Evolutionary conservation across 495 filamentous ascomycete species (phyloP).

Genomic region (Jackrogersella minutella): DNA sequence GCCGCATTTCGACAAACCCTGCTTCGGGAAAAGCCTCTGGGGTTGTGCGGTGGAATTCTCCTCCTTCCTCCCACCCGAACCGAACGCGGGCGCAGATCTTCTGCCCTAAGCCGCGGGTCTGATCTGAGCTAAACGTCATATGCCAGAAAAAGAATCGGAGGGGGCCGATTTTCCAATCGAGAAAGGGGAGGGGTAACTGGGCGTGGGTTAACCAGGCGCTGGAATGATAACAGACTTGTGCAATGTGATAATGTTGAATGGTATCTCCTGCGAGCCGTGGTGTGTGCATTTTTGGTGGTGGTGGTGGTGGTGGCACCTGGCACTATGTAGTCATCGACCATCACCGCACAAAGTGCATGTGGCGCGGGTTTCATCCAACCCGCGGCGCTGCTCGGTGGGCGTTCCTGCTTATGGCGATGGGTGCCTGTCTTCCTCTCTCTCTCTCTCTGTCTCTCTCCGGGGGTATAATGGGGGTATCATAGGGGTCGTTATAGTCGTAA

Average conservation of each 20-base stretch:
- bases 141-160: no score
- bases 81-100: not conserved
- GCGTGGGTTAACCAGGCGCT: constrained; percentile 10
- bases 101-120: not conserved
- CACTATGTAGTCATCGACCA: no score
- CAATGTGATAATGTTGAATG: no score
- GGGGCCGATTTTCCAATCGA: no score
- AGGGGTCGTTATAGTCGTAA: constrained; percentile 26
- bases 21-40: constrained; percentile 37
- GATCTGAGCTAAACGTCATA: no score
- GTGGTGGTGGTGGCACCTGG: no score
- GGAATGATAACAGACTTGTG: not conserved
- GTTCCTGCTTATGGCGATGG: not conserved
- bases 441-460: no score
- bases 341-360: no score
- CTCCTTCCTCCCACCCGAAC: not conserved
- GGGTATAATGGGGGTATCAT: constrained; percentile 32
- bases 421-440: no score
- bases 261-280: constrained; percentile 8
- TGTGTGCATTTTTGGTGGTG: not conserved
- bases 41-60: constrained; percentile 4
- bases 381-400: not conserved
- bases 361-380: constrained; percentile 15
- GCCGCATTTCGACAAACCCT: no score
- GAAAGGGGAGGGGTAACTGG: not conserved